These are phyloP conservation scores for Actinidia arguta DNA, from an alignment of 179 eudicot genomes.

Conservation along the genomic window DNA sequence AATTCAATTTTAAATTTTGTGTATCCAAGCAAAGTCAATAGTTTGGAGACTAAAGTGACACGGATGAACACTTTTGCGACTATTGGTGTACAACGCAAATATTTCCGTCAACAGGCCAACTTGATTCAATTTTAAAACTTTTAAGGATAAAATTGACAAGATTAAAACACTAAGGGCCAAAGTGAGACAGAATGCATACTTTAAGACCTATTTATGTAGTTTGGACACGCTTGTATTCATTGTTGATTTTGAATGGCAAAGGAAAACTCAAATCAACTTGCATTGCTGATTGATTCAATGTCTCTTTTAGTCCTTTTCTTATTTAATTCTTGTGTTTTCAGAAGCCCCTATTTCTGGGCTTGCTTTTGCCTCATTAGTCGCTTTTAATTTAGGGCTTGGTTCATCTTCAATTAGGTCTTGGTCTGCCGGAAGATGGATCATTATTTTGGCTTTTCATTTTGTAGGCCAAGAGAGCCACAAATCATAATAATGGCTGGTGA, in stretches of 20 bases:
- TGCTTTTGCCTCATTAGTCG: neutral
- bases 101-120: no score
- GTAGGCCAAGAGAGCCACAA: neutral
- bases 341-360: neutral
- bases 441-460: neutral
- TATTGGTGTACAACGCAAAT: no score
- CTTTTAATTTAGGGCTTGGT: neutral
- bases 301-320: neutral
- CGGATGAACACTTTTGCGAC: no score
- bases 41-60: no score
- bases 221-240: constrained; percentile 5
- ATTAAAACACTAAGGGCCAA: no score
- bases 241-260: neutral
- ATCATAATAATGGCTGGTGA: neutral
- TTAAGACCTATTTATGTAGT: neutral
- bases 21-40: no score
- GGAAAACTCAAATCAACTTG: constrained; percentile 4
- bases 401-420: neutral
- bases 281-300: neutral
- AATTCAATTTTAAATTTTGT: no score
- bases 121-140: no score
- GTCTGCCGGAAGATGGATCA: neutral
- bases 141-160: no score
- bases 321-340: neutral
- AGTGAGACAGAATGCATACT: no score